phyloP scores from a whole-genome alignment of 352 stramenopile genomes.

The Globisporangium alternatum region DNA sequence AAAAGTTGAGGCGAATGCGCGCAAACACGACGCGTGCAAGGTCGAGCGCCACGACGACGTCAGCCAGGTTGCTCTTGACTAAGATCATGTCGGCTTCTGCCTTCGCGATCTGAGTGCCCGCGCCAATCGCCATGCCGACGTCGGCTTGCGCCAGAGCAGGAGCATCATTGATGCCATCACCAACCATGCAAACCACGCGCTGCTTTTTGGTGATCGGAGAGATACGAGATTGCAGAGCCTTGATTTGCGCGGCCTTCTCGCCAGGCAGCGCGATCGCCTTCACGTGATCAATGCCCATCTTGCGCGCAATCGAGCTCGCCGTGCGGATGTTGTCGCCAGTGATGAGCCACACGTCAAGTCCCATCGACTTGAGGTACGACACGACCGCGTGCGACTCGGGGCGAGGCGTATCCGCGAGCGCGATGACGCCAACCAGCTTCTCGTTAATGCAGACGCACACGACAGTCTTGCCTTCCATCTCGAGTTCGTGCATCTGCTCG shows the following conservation, averaged over 20 bases:
- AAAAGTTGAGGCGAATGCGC: constrained; percentile 86
- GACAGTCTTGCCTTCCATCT: constrained; percentile 84
- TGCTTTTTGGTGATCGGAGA: constrained; percentile 70
- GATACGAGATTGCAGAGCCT: constrained; percentile 66
- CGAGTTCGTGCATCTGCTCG: constrained; percentile 76
- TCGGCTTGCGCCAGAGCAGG: constrained; percentile 91
- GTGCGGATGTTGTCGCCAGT: constrained; percentile 93
- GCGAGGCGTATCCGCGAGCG: constrained; percentile 69
- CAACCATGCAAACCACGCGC: constrained; percentile 90
- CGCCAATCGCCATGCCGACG: constrained; percentile 91
- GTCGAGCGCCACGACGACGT: constrained; percentile 84
- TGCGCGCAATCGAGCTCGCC: constrained; percentile 81
- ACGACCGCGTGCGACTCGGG: constrained; percentile 74
- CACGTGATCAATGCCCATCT: constrained; percentile 89
- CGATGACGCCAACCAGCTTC: constrained; percentile 73
- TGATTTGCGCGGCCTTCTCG: constrained; percentile 94
- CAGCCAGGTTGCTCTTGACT: constrained; percentile 80
- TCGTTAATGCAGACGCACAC: constrained; percentile 74
- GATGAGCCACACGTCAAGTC: constrained; percentile 83
- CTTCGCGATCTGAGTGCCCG: constrained; percentile 89
- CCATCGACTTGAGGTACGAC: constrained; percentile 74
- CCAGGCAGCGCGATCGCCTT: constrained; percentile 89
- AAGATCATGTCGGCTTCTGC: constrained; percentile 87
- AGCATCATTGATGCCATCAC: constrained; percentile 95
- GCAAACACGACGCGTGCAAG: constrained; percentile 77